Conservation (phyloP, 2,329 filamentous ascomycete species). For the Elsinoe australis region DNA sequence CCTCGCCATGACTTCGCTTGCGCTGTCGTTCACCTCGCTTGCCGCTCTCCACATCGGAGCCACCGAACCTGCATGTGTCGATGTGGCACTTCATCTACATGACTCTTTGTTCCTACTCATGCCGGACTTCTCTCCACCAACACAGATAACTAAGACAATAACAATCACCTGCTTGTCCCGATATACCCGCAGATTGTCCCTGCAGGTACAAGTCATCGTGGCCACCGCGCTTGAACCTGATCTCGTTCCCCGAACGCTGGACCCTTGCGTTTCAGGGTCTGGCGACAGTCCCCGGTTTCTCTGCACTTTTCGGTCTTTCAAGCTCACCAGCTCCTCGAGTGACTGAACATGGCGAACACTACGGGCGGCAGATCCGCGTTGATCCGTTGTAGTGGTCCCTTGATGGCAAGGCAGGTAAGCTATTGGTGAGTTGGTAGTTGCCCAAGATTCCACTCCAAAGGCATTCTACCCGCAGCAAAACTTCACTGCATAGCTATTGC, state of each 20-base stretch:
- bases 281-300: not conserved
- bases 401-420: not conserved
- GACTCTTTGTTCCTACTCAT: not conserved
- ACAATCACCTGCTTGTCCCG: not conserved
- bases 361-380: constrained; percentile 2
- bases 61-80: not conserved
- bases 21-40: not conserved
- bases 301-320: constrained; percentile 1
- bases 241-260: constrained; percentile 10
- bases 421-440: not conserved
- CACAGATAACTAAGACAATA: not conserved
- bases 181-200: not conserved
- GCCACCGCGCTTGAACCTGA: not conserved
- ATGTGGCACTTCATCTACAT: constrained; percentile 9
- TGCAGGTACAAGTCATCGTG: constrained; percentile 6
- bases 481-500: too few species aligned
- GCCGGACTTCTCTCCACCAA: not conserved
- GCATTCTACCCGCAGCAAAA: too few species aligned
- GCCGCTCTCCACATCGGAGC: constrained; percentile 2
- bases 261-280: constrained; percentile 10
- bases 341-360: not conserved
- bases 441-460: too few species aligned
- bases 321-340: constrained; percentile 5
- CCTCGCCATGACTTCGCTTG: constrained; percentile 12
- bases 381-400: not conserved